phyloP scores from a whole-genome alignment of 345 rosid genomes.

The Syzygium jambos region DNA sequence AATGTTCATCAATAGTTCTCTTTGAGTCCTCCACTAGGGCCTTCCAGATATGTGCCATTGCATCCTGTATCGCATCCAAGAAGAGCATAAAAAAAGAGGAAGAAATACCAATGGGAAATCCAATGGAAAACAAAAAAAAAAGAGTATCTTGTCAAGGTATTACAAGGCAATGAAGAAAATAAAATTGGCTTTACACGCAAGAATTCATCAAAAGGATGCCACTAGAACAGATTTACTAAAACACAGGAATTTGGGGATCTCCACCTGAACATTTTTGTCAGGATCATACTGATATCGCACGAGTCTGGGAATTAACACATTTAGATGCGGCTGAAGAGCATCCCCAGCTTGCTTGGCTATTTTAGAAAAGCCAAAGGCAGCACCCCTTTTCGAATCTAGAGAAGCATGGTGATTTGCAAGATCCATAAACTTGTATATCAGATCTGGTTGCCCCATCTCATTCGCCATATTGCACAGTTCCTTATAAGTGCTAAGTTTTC shows the following conservation, averaged over 20 bases:
- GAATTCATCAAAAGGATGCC: not conserved
- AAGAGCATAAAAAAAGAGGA: constrained; percentile 4
- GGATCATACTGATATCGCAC: constrained; percentile 96
- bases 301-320: constrained; percentile 74
- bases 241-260: not conserved
- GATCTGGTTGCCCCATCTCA: constrained; percentile 99
- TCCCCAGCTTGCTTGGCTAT: constrained; percentile 99
- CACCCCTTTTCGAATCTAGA: constrained; percentile 87
- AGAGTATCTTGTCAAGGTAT: not conserved
- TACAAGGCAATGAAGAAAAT: not conserved
- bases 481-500: constrained; percentile 90
- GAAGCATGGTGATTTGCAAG: constrained; percentile 93
- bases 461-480: constrained; percentile 93
- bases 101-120: not conserved
- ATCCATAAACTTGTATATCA: constrained; percentile 95
- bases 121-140: not conserved
- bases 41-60: constrained; percentile 97
- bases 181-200: not conserved
- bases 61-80: constrained; percentile 49
- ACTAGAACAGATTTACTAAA: not conserved
- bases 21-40: constrained; percentile 73
- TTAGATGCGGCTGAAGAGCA: constrained; percentile 86
- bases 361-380: constrained; percentile 96
- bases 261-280: constrained; percentile 94
- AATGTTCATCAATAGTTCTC: constrained; percentile 76